These are phyloP conservation scores for Saraca asoca DNA, from an alignment of 331 rosid species.

Conservation along the genomic window DNA sequence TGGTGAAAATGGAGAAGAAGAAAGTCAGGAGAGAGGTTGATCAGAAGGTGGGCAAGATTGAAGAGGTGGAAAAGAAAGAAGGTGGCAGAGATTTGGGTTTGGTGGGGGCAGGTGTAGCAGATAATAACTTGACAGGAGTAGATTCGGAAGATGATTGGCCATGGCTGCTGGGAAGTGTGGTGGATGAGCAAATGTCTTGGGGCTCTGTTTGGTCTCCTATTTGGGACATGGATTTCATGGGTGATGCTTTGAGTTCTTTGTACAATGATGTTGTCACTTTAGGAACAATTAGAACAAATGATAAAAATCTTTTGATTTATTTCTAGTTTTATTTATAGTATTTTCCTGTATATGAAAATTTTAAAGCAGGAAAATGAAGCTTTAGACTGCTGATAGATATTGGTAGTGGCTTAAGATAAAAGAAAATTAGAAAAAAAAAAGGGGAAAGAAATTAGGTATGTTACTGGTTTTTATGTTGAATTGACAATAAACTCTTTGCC, in stretches of 20 bases:
- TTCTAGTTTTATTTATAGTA: too few species aligned
- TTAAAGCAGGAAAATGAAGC: too few species aligned
- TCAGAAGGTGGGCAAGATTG: not conserved
- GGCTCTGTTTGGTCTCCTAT: constrained; percentile 57
- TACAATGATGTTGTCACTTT: constrained; percentile 57
- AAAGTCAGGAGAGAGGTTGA: constrained; percentile 42
- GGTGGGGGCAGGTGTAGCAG: constrained; percentile 7
- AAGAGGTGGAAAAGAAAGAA: constrained; percentile 22
- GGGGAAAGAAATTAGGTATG: too few species aligned
- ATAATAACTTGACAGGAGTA: not conserved
- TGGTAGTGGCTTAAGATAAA: too few species aligned
- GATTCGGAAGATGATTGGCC: too few species aligned
- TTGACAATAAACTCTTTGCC: too few species aligned
- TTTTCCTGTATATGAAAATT: too few species aligned
- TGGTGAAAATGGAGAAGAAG: constrained; percentile 27
- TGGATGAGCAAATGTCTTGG: constrained; percentile 82
- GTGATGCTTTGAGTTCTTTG: constrained; percentile 41
- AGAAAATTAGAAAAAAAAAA: too few species aligned
- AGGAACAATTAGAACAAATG: too few species aligned
- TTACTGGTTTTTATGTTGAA: too few species aligned
- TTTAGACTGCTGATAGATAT: too few species aligned
- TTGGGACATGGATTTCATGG: constrained; percentile 63
- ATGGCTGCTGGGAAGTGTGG: constrained; percentile 39
- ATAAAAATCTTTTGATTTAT: too few species aligned
- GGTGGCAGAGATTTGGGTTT: not conserved